phyloP scores from a whole-genome alignment of 192 early-diverging fungal species.

The Linnemannia hyalina region DNA sequence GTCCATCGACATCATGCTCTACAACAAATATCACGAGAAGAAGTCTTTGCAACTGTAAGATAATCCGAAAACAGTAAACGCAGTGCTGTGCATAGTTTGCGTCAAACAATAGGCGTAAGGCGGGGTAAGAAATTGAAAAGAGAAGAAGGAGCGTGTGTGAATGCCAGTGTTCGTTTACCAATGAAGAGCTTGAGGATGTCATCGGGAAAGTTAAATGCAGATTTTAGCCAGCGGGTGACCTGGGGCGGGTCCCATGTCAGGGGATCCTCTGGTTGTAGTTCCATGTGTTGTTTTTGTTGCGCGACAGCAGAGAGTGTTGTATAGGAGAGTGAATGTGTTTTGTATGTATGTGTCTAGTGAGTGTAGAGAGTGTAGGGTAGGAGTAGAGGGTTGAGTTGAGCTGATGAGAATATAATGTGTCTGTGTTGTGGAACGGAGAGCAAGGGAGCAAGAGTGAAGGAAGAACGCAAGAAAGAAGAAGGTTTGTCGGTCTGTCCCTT shows the following conservation, averaged over 20 bases:
- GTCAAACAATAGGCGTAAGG: too few species aligned
- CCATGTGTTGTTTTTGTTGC: slow-evolving; percentile 2
- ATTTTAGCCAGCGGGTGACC: slow-evolving; percentile 14
- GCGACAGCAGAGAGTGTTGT: neutral
- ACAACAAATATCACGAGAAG: too few species aligned
- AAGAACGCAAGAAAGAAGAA: too few species aligned
- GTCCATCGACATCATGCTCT: slow-evolving; percentile 63
- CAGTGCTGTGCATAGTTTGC: neutral
- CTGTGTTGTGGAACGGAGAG: too few species aligned
- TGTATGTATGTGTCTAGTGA: neutral
- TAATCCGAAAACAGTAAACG: neutral
- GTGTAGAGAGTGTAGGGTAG: neutral
- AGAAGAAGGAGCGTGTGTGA: neutral
- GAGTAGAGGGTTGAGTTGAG: too few species aligned
- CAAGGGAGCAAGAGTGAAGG: too few species aligned
- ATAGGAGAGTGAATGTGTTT: neutral
- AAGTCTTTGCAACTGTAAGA: neutral
- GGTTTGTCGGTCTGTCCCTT: too few species aligned
- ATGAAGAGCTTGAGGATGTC: slow-evolving; percentile 7
- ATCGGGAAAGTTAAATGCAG: slow-evolving; percentile 12
- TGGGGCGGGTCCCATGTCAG: neutral
- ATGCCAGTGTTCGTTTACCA: neutral
- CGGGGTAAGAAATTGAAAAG: neutral
- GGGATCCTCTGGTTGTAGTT: neutral
- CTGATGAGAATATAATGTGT: too few species aligned